phyloP scores from a whole-genome alignment of 768 basidiomycete genomes.

The Nevesoporus exiguus region DNA sequence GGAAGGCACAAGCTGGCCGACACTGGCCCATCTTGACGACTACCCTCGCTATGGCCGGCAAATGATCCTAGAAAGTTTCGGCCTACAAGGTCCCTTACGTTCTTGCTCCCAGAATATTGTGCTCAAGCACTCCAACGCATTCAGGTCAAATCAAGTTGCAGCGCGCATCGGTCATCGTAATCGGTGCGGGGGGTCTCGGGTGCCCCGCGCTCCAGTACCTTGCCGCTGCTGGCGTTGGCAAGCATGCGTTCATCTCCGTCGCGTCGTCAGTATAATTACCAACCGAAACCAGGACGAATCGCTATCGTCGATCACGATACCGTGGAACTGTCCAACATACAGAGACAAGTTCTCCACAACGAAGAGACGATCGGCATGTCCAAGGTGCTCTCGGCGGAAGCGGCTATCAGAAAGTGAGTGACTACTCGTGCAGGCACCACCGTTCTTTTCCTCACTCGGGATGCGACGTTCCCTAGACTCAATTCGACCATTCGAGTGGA shows the following conservation, averaged over 20 bases:
- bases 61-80: conserved; percentile 91
- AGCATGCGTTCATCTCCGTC: conserved; percentile 22
- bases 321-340: conserved; percentile 87
- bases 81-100: conserved; percentile 61
- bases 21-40: conserved; percentile 52
- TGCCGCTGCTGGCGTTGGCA: conserved; percentile 88
- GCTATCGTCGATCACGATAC: conserved; percentile 86
- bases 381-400: conserved; percentile 81
- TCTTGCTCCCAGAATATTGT: neutral
- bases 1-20: conserved; percentile 12
- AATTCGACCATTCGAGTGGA: conserved; percentile 69
- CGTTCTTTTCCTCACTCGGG: neutral
- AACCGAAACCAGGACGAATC: conserved; percentile 57
- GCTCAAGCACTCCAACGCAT: conserved; percentile 1
- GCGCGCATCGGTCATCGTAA: conserved; percentile 71
- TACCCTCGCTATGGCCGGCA: conserved; percentile 93
- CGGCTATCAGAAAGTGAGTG: conserved; percentile 60
- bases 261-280: conserved; percentile 3
- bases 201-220: conserved; percentile 96
- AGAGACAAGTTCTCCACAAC: conserved; percentile 89
- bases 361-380: conserved; percentile 64
- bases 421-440: too few species aligned
- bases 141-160: conserved; percentile 83
- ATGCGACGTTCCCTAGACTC: conserved; percentile 45
- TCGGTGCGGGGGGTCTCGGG: conserved; percentile 95